Conservation (phyloP, 2,329 filamentous ascomycete species). For the Sporothrix mexicana region DNA sequence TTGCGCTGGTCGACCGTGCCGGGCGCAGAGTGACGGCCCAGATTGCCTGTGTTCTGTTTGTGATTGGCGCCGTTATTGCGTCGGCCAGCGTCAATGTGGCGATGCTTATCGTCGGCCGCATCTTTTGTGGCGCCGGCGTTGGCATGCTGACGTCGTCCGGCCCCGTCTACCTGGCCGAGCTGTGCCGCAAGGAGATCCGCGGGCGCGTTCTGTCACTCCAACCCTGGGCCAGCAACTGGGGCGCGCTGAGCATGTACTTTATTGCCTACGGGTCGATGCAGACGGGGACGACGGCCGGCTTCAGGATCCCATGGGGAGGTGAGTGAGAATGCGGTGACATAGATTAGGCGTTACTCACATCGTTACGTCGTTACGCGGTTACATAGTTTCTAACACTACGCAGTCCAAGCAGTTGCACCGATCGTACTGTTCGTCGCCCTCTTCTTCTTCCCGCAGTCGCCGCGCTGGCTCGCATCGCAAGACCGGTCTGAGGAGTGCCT, state of each 20-base stretch:
- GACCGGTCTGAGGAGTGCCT: conserved; percentile 55
- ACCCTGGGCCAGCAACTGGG: conserved; percentile 46
- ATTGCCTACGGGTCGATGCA: conserved; percentile 51
- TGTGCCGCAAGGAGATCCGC: conserved; percentile 57
- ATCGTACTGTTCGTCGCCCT: conserved; percentile 49
- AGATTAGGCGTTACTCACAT: no score
- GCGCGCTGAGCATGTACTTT: conserved; percentile 56
- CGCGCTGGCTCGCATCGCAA: conserved; percentile 58
- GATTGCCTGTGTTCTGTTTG: conserved; percentile 2
- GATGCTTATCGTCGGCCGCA: conserved; percentile 69
- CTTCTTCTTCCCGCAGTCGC: conserved; percentile 55
- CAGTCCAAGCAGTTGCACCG: conserved; percentile 43
- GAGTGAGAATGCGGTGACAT: not conserved
- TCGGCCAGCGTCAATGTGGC: conserved; percentile 46
- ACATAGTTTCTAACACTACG: conserved; percentile 38
- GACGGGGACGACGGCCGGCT: conserved; percentile 46
- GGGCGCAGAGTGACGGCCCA: not conserved
- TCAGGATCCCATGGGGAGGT: conserved; percentile 56
- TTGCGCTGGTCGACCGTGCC: not conserved
- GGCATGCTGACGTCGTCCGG: conserved; percentile 76
- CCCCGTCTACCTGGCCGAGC: conserved; percentile 72
- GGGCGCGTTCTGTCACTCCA: conserved; percentile 53
- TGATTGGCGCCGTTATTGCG: not conserved
- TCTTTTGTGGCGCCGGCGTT: conserved; percentile 74
- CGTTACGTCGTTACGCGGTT: no score